Conservation (phyloP, 73 alveolate genomes). For the Paramecium octaurelia region DNA sequence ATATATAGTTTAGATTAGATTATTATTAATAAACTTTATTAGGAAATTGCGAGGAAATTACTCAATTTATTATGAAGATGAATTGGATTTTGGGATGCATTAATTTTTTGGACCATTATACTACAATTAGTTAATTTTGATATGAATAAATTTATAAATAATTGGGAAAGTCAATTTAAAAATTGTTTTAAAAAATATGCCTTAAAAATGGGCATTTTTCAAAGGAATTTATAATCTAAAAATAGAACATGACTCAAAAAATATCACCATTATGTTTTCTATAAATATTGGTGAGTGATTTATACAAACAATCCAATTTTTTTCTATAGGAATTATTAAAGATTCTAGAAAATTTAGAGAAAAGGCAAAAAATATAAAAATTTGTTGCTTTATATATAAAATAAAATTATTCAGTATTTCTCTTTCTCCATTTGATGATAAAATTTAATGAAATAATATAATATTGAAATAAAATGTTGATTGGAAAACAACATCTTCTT, state of each 20-base stretch:
- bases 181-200: not conserved
- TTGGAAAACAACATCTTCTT: not conserved
- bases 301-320: not conserved
- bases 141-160: not conserved
- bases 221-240: not conserved
- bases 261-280: not conserved
- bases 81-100: not conserved
- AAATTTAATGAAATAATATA: not conserved
- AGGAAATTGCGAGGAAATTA: no score
- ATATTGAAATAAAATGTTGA: not conserved
- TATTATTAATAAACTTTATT: no score
- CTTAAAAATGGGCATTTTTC: not conserved
- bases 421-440: not conserved
- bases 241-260: not conserved
- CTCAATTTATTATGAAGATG: not conserved
- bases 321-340: not conserved
- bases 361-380: not conserved
- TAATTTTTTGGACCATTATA: not conserved
- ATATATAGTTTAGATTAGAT: no score
- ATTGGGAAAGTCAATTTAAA: not conserved
- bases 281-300: not conserved
- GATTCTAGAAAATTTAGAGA: not conserved
- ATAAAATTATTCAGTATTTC: not conserved
- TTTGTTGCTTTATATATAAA: not conserved
- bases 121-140: not conserved